These are phyloP conservation scores for Annulohypoxylon maeteangense DNA, from an alignment of 495 filamentous ascomycete genomes.

Conservation along the genomic window DNA sequence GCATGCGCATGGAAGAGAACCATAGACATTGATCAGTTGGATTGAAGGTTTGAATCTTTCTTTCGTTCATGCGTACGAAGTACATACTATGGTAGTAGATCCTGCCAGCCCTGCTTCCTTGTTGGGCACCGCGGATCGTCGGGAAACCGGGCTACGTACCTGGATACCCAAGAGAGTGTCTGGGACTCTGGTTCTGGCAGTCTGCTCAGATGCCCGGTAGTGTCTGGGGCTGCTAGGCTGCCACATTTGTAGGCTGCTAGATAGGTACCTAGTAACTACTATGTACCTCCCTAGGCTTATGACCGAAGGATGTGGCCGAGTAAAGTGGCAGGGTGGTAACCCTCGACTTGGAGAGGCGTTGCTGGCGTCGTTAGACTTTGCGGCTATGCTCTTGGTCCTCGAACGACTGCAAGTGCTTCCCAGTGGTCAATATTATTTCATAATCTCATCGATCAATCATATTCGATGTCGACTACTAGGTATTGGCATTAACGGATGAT, in stretches of 20 bases:
- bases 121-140: constrained; percentile 2
- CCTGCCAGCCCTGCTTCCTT: constrained; percentile 17
- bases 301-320: constrained; percentile 13
- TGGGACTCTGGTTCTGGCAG: too few species aligned
- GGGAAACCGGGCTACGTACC: neutral
- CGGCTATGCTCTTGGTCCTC: constrained; percentile 36
- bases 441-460: neutral
- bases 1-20: neutral
- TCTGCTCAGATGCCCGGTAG: too few species aligned
- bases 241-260: too few species aligned
- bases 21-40: neutral
- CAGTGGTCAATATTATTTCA: neutral
- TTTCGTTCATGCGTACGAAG: neutral
- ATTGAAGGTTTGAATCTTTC: constrained; percentile 1
- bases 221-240: too few species aligned
- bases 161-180: too few species aligned
- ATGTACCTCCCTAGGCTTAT: neutral
- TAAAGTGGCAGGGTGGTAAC: neutral
- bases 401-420: constrained; percentile 21
- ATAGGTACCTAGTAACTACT: neutral
- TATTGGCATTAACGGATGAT: constrained; percentile 11
- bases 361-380: constrained; percentile 30
- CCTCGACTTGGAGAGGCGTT: neutral
- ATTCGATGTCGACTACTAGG: neutral
- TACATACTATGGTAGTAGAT: too few species aligned